Conservation (phyloP, 2,329 filamentous ascomycete species). For the Ceratocystis harringtonii region DNA sequence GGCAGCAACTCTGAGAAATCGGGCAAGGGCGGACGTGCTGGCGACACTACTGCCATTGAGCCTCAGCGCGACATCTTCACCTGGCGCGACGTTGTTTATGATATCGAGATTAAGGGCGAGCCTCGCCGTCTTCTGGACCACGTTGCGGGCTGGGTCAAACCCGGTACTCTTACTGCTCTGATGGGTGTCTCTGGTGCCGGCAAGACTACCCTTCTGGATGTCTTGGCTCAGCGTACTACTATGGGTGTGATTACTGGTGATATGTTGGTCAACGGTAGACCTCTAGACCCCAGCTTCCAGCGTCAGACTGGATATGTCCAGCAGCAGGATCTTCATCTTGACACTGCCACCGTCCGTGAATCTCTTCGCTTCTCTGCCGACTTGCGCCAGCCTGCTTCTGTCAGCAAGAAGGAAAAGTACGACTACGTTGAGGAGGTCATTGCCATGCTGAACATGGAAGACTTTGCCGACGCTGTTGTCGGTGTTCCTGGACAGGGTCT, state of each 20-base stretch:
- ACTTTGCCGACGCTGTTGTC: constrained; percentile 51
- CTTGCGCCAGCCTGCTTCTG: constrained; percentile 39
- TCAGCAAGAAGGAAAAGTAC: constrained; percentile 42
- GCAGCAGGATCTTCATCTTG: constrained; percentile 34
- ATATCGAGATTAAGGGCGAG: constrained; percentile 58
- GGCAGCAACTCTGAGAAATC: constrained; percentile 27
- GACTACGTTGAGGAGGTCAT: constrained; percentile 50
- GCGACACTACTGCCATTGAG: constrained; percentile 23
- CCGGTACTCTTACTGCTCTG: constrained; percentile 69
- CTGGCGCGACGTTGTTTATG: constrained; percentile 61
- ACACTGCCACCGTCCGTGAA: constrained; percentile 41
- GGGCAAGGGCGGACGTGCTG: constrained; percentile 18
- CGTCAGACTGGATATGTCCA: constrained; percentile 49
- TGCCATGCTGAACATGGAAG: constrained; percentile 50
- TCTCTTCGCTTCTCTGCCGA: constrained; percentile 41
- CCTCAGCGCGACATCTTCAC: constrained; percentile 50
- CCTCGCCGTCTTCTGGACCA: constrained; percentile 58
- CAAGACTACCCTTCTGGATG: constrained; percentile 31
- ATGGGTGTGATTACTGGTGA: constrained; percentile 51
- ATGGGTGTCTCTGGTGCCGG: constrained; percentile 44
- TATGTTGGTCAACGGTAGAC: constrained; percentile 48
- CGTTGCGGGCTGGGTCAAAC: constrained; percentile 79
- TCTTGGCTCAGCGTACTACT: constrained; percentile 34
- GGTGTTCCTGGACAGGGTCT: constrained; percentile 46
- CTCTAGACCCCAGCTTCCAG: constrained; percentile 43